Conservation (phyloP, 202 grass and related monocot species). For the Panicum hallii region DNA sequence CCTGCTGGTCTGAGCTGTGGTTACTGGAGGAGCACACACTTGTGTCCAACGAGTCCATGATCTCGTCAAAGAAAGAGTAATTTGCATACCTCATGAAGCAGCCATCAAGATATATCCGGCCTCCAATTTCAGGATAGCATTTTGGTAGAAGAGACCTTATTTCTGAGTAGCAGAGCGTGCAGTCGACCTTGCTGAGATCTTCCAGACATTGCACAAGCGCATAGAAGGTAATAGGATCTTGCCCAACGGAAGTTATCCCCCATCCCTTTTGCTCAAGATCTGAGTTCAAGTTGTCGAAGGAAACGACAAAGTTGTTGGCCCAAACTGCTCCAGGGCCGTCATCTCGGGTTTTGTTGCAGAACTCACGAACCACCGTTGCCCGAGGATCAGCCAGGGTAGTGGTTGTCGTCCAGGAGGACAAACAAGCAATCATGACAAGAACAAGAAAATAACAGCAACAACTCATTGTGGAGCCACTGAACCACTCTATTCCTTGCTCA, state of each 20-base stretch:
- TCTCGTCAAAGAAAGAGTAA: constrained; percentile 51
- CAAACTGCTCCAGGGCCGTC: constrained; percentile 11
- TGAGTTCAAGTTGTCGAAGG: constrained; percentile 45
- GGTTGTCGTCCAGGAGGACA: background rate
- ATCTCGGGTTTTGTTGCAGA: constrained; percentile 38
- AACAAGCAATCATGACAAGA: background rate
- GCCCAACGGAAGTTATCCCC: constrained; percentile 31
- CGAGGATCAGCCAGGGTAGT: constrained; percentile 45
- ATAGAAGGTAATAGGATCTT: constrained; percentile 42
- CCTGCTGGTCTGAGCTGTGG: constrained; percentile 12
- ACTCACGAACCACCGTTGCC: constrained; percentile 19
- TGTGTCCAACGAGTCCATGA: constrained; percentile 38
- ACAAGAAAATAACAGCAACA: background rate
- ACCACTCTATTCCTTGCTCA: constrained; percentile 3
- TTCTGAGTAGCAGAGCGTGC: constrained; percentile 48
- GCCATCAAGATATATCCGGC: constrained; percentile 51
- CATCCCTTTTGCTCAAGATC: constrained; percentile 44
- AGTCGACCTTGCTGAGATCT: constrained; percentile 46
- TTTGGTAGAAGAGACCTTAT: constrained; percentile 51
- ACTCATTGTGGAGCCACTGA: constrained; percentile 8
- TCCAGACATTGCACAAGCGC: constrained; percentile 44
- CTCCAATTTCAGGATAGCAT: constrained; percentile 50
- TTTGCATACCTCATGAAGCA: constrained; percentile 60
- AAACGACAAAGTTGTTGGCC: constrained; percentile 43
- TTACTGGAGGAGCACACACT: constrained; percentile 43